These are phyloP conservation scores for Pseudonitzschia multistriata DNA, from an alignment of 108 stramenopile genomes.

Conservation along the genomic window DNA sequence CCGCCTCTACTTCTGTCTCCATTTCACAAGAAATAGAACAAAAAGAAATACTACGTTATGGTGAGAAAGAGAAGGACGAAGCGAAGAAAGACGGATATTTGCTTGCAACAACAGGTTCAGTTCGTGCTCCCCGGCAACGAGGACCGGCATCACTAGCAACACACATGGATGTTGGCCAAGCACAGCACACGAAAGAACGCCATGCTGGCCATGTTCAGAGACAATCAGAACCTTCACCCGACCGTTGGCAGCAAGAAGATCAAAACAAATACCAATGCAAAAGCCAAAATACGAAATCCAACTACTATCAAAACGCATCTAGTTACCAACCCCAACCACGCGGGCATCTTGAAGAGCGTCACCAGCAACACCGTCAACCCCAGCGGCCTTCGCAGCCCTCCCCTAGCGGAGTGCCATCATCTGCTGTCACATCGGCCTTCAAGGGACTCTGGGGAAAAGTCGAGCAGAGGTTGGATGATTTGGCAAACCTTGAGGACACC, in stretches of 20 bases:
- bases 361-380: slow-evolving; percentile 10
- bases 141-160: too few relatives aligned
- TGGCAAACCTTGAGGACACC: slow-evolving; percentile 45
- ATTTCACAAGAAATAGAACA: too few relatives aligned
- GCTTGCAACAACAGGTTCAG: too few relatives aligned
- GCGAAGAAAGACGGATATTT: too few relatives aligned
- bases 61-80: too few relatives aligned
- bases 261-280: slow-evolving; percentile 2
- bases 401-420: not conserved
- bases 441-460: slow-evolving; percentile 41
- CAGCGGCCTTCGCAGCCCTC: slow-evolving; percentile 7
- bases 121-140: too few relatives aligned
- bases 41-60: too few relatives aligned
- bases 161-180: too few relatives aligned
- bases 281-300: not conserved
- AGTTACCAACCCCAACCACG: not conserved
- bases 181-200: too few relatives aligned
- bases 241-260: not conserved
- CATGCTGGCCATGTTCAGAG: not conserved
- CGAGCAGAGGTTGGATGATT: slow-evolving; percentile 46
- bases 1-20: too few relatives aligned
- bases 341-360: not conserved
- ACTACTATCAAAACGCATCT: not conserved
- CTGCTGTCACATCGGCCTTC: slow-evolving; percentile 4
- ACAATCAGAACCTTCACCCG: not conserved